Evolutionary conservation across 2,329 filamentous ascomycete species (phyloP).

Genomic region (Chrysoporthe cubensis): DNA sequence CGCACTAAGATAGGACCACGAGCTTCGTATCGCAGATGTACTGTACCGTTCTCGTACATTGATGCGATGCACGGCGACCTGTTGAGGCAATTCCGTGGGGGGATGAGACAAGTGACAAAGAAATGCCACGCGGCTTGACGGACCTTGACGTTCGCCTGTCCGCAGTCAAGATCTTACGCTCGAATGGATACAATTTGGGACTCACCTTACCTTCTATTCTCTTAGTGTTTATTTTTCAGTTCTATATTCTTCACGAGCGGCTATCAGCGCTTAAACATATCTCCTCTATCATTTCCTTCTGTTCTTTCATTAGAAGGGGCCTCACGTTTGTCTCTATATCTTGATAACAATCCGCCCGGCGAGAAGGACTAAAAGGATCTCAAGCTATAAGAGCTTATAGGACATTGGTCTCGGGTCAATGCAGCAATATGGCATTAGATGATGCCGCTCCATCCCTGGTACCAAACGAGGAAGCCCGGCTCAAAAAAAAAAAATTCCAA

Average conservation of each 20-base stretch:
- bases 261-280: neutral
- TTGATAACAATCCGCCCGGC: neutral
- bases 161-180: constrained; percentile 16
- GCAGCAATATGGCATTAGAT: neutral
- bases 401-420: neutral
- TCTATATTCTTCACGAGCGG: neutral
- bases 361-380: neutral
- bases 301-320: neutral
- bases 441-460: neutral
- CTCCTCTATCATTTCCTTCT: neutral
- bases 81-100: constrained; percentile 13
- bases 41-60: constrained; percentile 3
- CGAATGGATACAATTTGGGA: constrained; percentile 2
- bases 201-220: neutral
- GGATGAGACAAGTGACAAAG: constrained; percentile 24
- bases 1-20: neutral
- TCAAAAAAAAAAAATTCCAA: neutral
- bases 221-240: neutral
- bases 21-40: constrained; percentile 3
- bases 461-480: neutral
- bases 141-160: constrained; percentile 14
- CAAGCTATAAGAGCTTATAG: neutral
- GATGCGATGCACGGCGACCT: constrained; percentile 15
- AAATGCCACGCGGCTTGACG: constrained; percentile 25
- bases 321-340: neutral